Percentiles rank a stretch among this genome's conserved stretches.
phyloP scores from a whole-genome alignment of 2,329 filamentous ascomycete genomes.

The Colletotrichum graminicola region DNA sequence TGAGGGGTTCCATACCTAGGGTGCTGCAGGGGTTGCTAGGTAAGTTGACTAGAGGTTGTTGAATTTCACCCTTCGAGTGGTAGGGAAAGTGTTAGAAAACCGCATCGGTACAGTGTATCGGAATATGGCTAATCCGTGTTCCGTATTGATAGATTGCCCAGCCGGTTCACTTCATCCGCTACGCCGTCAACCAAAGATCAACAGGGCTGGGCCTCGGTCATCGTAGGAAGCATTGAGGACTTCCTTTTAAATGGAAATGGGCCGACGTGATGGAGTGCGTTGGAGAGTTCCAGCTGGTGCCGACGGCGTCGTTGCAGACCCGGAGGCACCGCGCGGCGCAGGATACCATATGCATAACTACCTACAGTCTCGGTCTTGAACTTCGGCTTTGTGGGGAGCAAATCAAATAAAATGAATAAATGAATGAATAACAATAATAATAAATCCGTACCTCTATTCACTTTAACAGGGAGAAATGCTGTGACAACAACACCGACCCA shows the following conservation, averaged over 20 bases:
- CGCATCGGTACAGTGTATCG: too few species aligned
- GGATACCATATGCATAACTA: not conserved
- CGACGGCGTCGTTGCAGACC: too few species aligned
- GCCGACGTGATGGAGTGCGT: not conserved
- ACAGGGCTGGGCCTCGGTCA: constrained; percentile 16
- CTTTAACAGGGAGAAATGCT: too few species aligned
- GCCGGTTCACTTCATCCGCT: constrained; percentile 15
- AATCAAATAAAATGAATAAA: too few species aligned
- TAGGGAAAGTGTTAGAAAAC: too few species aligned
- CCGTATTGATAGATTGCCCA: not conserved
- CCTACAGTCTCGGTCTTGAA: constrained; percentile 2
- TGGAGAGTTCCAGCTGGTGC: too few species aligned
- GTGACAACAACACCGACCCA: not conserved
- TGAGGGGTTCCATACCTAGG: not conserved
- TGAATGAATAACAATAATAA: too few species aligned
- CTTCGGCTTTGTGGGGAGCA: not conserved
- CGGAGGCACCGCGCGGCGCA: not conserved
- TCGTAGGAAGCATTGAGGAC: constrained; percentile 14
- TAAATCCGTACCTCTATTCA: not conserved
- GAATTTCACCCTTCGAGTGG: too few species aligned
- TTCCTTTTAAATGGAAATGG: constrained; percentile 28
- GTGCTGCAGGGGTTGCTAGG: too few species aligned
- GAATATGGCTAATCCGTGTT: too few species aligned
- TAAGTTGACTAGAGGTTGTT: too few species aligned
- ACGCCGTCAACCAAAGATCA: constrained; percentile 19